Conservation (phyloP, 805 yeast genomes). For the Pichia exigua region DNA sequence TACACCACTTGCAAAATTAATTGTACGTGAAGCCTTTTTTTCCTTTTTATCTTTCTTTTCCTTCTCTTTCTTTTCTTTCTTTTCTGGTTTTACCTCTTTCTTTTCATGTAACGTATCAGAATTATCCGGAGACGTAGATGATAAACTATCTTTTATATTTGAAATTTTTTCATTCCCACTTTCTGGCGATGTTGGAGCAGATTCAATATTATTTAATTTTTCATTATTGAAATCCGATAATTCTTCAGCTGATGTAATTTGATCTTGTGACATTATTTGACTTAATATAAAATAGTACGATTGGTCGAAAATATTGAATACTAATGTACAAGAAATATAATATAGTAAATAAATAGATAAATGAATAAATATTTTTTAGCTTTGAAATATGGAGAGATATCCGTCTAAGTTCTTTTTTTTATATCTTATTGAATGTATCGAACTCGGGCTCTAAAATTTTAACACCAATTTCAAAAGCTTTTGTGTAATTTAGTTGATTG, state of each 20-base stretch:
- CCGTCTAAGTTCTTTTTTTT: slow-evolving; percentile 26
- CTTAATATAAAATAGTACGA: not conserved
- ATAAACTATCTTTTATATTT: slow-evolving; percentile 25
- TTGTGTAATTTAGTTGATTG: not conserved
- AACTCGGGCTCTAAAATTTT: slow-evolving; percentile 21
- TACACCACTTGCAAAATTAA: slow-evolving; percentile 60
- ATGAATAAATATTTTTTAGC: slow-evolving; percentile 8
- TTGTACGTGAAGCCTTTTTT: slow-evolving; percentile 29
- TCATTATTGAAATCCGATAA: slow-evolving; percentile 14
- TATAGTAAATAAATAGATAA: not conserved
- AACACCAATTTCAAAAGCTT: slow-evolving; percentile 18
- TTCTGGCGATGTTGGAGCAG: slow-evolving; percentile 26
- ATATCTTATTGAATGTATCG: not conserved
- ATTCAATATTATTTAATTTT: slow-evolving; percentile 8
- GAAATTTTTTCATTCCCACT: slow-evolving; percentile 17
- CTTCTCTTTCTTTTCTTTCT: slow-evolving; percentile 18
- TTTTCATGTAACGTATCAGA: slow-evolving; percentile 20
- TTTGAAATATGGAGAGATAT: slow-evolving; percentile 28
- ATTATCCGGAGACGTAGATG: slow-evolving; percentile 34
- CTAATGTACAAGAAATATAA: not conserved
- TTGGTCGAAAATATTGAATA: not conserved
- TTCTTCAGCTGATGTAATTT: slow-evolving; percentile 12
- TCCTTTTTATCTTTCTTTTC: slow-evolving; percentile 24
- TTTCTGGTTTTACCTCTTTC: slow-evolving; percentile 9
- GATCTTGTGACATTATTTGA: slow-evolving; percentile 9